phyloP scores from a whole-genome alignment of 106 monocot species.

The Dactylorhiza incarnata region DNA sequence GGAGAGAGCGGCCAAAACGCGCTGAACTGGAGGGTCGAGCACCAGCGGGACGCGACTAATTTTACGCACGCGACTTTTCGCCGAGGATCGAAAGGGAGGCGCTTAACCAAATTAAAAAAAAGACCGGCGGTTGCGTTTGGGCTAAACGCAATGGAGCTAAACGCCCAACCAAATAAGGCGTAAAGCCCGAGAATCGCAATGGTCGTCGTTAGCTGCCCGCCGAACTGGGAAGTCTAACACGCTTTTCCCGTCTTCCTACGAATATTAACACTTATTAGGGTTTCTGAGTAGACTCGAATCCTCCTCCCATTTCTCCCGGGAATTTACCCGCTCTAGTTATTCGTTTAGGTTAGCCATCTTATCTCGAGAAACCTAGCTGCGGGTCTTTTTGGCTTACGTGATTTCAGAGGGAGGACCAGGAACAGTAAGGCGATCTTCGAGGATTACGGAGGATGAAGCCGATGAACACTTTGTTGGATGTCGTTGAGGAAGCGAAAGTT shows the following conservation, averaged over 20 bases:
- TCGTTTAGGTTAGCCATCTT: background rate
- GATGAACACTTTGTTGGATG: slow-evolving; percentile 41
- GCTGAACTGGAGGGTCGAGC: too few species aligned
- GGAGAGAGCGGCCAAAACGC: too few species aligned
- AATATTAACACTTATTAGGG: background rate
- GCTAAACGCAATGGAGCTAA: too few species aligned
- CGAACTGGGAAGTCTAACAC: background rate
- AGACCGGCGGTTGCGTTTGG: too few species aligned
- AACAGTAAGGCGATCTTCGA: background rate
- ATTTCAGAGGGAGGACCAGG: background rate
- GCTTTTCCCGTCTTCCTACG: background rate
- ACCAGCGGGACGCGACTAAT: too few species aligned
- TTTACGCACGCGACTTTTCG: too few species aligned
- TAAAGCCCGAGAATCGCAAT: background rate
- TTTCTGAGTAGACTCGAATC: slow-evolving; percentile 3
- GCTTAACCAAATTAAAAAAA: too few species aligned
- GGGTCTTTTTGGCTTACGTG: background rate
- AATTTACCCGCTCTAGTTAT: background rate
- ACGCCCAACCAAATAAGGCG: too few species aligned
- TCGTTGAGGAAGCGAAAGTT: slow-evolving; percentile 56
- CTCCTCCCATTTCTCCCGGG: background rate
- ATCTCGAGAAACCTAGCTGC: background rate
- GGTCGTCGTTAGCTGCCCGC: background rate
- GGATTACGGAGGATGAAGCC: slow-evolving; percentile 15
- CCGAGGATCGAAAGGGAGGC: too few species aligned